Evolutionary conservation across 2,329 filamentous ascomycete species (phyloP).

Genomic region (Geosmithia putterillii): DNA sequence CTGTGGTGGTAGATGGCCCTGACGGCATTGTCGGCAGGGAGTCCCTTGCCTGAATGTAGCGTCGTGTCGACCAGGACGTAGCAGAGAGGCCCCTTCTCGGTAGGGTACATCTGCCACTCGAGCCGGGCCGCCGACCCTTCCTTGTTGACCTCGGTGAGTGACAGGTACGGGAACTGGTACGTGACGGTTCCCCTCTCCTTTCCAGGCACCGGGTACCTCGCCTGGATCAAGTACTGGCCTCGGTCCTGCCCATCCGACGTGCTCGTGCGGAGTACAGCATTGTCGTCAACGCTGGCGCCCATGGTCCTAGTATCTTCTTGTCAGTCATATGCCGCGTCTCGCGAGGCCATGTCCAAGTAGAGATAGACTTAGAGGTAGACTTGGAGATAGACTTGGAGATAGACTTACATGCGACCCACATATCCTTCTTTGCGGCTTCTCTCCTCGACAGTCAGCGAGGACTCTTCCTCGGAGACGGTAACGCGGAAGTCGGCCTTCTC

Average conservation of each 20-base stretch:
- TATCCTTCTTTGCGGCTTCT: background rate
- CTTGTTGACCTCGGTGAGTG: background rate
- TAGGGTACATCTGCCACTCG: conserved; percentile 3
- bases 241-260: too few relatives aligned
- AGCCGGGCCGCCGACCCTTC: background rate
- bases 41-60: background rate
- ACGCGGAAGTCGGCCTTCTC: conserved; percentile 1
- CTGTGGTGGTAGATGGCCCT: conserved; percentile 2
- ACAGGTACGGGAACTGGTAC: background rate
- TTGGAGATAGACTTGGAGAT: background rate
- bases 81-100: background rate
- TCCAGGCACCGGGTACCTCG: too few relatives aligned
- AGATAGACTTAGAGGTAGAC: too few relatives aligned
- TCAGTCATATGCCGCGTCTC: too few relatives aligned
- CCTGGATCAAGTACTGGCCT: too few relatives aligned
- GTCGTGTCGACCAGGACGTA: conserved; percentile 3
- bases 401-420: background rate
- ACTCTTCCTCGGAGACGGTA: background rate
- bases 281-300: too few relatives aligned
- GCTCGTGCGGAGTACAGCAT: too few relatives aligned
- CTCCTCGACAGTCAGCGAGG: background rate
- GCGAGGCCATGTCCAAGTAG: too few relatives aligned
- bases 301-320: too few relatives aligned
- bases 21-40: background rate
- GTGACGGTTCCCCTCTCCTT: too few relatives aligned